These are phyloP conservation scores for Syzygium aromaticum DNA, from an alignment of 345 rosid species.

Conservation along the genomic window DNA sequence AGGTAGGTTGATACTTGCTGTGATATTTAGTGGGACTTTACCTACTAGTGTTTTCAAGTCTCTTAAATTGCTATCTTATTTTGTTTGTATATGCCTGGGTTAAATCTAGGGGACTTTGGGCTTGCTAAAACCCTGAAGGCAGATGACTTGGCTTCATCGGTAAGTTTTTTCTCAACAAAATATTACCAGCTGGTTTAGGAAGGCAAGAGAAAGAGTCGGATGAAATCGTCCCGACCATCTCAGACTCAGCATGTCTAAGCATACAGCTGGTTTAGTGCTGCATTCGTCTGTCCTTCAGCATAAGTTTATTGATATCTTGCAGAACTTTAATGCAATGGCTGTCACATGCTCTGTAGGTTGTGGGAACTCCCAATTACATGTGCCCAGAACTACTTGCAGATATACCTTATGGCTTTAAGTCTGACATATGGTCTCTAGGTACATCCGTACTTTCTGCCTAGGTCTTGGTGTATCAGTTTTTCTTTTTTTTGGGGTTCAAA, in stretches of 20 bases:
- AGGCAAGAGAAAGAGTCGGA: neutral
- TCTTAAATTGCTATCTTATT: neutral
- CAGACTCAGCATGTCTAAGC: neutral
- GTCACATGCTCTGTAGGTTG: slow-evolving; percentile 51
- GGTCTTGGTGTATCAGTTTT: neutral
- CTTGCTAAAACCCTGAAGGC: slow-evolving; percentile 94
- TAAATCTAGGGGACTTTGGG: slow-evolving; percentile 85
- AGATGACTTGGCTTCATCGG: slow-evolving; percentile 95
- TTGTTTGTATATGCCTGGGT: slow-evolving; percentile 1
- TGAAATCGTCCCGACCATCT: neutral
- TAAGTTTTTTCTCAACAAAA: slow-evolving; percentile 19
- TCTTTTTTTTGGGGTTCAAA: neutral
- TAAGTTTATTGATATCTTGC: neutral
- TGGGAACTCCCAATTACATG: slow-evolving; percentile 99
- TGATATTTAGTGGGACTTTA: neutral
- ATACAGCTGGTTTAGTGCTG: neutral
- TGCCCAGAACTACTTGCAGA: slow-evolving; percentile 98
- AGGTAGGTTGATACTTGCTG: slow-evolving; percentile 39
- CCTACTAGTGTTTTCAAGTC: neutral
- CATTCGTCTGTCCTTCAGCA: neutral
- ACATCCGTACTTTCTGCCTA: slow-evolving; percentile 6
- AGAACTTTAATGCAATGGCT: neutral
- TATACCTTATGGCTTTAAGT: slow-evolving; percentile 97
- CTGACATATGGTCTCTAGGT: slow-evolving; percentile 99
- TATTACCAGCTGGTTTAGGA: neutral